These are phyloP conservation scores for Venturia oleaginea DNA, from an alignment of 2,329 filamentous ascomycete species.

Conservation along the genomic window DNA sequence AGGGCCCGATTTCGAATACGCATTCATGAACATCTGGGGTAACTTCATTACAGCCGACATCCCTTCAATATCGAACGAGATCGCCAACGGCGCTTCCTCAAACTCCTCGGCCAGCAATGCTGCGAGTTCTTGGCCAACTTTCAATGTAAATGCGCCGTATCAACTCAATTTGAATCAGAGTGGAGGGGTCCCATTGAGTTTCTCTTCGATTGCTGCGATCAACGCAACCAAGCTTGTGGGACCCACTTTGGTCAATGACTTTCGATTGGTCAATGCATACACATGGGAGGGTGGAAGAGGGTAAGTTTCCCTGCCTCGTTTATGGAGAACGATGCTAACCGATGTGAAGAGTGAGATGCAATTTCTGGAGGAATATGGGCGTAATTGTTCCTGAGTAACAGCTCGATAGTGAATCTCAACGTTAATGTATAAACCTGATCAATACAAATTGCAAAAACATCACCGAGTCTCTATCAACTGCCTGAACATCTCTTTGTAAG, in stretches of 20 bases:
- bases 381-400: not conserved
- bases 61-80: not conserved
- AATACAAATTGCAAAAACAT: not conserved
- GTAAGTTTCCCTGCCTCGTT: not conserved
- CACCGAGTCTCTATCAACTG: not conserved
- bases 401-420: not conserved
- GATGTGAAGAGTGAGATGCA: not conserved
- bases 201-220: not conserved
- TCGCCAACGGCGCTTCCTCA: not conserved
- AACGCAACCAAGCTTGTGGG: conserved; percentile 1
- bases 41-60: not conserved
- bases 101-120: not conserved
- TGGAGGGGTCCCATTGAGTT: not conserved
- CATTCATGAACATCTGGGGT: conserved; percentile 11
- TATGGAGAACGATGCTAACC: not conserved
- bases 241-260: not conserved
- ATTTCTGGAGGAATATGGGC: not conserved
- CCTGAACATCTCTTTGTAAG: not conserved
- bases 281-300: conserved; percentile 8
- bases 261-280: conserved; percentile 1
- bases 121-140: conserved; percentile 1
- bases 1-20: not conserved
- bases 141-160: not conserved
- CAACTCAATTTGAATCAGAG: not conserved
- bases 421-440: not conserved